phyloP scores from a whole-genome alignment of 208 protist species.

The Leishmania turanica region DNA sequence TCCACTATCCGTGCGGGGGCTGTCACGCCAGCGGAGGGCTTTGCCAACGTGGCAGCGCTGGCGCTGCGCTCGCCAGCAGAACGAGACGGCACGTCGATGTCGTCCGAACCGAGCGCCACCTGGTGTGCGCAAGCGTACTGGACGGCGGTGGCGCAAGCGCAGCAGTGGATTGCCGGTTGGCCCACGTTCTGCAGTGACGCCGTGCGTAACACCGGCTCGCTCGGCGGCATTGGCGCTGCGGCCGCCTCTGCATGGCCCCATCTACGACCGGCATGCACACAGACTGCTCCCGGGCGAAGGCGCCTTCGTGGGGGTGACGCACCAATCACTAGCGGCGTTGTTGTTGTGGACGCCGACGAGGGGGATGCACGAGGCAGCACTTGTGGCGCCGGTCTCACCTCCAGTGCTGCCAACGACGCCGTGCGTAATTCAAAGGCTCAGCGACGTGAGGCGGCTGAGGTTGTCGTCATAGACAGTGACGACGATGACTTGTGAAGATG shows the following conservation, averaged over 20 bases:
- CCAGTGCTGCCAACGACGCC: not conserved
- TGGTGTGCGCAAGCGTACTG: constrained; percentile 42
- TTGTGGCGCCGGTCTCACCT: not conserved
- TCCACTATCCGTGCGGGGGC: not conserved
- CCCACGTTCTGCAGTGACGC: not conserved
- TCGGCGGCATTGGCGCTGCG: not conserved
- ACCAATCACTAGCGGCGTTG: not conserved
- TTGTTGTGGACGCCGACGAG: constrained; percentile 15
- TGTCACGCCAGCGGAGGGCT: constrained; percentile 8
- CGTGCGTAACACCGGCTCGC: no score
- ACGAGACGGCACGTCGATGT: not conserved
- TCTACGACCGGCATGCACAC: not conserved
- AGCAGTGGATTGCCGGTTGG: constrained; percentile 12
- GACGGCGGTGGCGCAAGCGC: constrained; percentile 46
- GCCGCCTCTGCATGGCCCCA: not conserved
- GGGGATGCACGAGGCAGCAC: not conserved
- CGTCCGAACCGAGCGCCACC: not conserved
- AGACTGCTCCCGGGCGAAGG: not conserved
- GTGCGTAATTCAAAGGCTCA: not conserved
- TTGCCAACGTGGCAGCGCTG: constrained; percentile 23
- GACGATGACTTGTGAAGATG: constrained; percentile 1
- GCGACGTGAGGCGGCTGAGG: not conserved
- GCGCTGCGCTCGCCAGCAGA: constrained; percentile 17
- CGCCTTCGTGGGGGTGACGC: constrained; percentile 1
- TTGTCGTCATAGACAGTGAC: constrained; percentile 10